Evolutionary conservation across 2,329 filamentous ascomycete genomes (phyloP), one percentile per base, ranked within the genome.

Genomic region (Stagonosporopsis vannaccii): DNA sequence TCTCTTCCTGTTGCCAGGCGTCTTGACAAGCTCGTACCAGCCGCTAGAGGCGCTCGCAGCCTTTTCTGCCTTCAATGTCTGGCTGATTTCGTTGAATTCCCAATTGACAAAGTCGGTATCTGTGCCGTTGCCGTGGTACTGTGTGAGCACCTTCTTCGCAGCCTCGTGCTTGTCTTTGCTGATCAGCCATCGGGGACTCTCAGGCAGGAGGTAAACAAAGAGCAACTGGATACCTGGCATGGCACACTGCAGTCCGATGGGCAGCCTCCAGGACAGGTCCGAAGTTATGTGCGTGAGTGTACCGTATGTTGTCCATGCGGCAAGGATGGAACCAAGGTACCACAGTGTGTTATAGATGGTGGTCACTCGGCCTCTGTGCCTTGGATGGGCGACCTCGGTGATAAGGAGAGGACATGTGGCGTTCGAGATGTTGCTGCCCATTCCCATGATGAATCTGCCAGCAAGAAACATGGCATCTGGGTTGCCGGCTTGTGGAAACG

Each of bases 161-260:
- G 86, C 78, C 19, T 84, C 80, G 7, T 79, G 73, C 17, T 80
- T 79, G 28, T 83, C 82, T 25, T 83, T 79, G 52, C 78, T 78
- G 52, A 84, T 81, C 13, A 86, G 73, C 84, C 85, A 87, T 51
- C 85, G 75, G 0, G 85, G 85, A 1, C 83, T 85, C 61, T 87
- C 85, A 0, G 85, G 85, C 1, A 86, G 73, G 50, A 85, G 78
- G 59, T 78, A 81, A 5, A 81, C 74, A 0, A 80, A 64, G 25
- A 77, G 40, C 55, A 82, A 74, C 25, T 84, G 78, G 8, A 85
- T 56, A 2, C 54, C 59, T 8, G 69, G 60, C 54, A 71, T 69
- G 20, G 70, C 47, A 45, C 69, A 53, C 22, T 73, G 70, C 15
- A 73, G 51, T 61, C 67, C 69, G 15, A 69, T 60, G 8, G 70